phyloP scores from a whole-genome alignment of 1,139 yeast species.

The Dujonia santamariae region DNA sequence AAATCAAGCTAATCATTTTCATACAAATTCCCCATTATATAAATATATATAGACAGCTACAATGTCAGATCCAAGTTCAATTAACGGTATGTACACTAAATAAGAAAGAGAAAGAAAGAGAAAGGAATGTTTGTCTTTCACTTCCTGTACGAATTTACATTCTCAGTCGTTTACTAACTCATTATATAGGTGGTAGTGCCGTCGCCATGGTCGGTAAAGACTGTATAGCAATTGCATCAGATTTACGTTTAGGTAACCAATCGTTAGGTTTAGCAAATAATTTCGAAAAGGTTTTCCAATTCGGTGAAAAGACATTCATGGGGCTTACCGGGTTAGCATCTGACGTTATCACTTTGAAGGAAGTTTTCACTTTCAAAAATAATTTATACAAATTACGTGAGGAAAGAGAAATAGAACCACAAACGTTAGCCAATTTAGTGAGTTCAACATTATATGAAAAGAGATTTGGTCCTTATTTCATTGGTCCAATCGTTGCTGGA shows the following conservation, averaged over 20 bases:
- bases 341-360: conserved; percentile 84
- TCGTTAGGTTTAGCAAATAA: conserved; percentile 89
- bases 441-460: conserved; percentile 86
- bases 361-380: conserved; percentile 77
- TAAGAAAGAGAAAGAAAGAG: too few species aligned
- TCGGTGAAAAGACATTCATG: conserved; percentile 75
- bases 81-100: conserved; percentile 37
- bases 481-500: conserved; percentile 97
- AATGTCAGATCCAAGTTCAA: conserved; percentile 51
- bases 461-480: conserved; percentile 95
- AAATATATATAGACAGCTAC: background rate
- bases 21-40: background rate
- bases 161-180: conserved; percentile 8
- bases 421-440: conserved; percentile 88
- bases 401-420: conserved; percentile 89
- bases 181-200: conserved; percentile 74
- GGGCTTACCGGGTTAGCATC: conserved; percentile 96
- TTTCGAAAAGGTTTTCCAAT: conserved; percentile 86
- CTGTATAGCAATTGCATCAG: conserved; percentile 97
- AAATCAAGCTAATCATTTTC: background rate
- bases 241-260: conserved; percentile 89
- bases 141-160: background rate
- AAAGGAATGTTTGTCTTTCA: too few species aligned
- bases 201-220: conserved; percentile 99
- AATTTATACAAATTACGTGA: conserved; percentile 89